A percentile compares a stretch with the other conserved stretches of the same genome.
Evolutionary conservation across 2,329 filamentous ascomycete genomes (phyloP).

Genomic region (Tricladium varicosporioides): DNA sequence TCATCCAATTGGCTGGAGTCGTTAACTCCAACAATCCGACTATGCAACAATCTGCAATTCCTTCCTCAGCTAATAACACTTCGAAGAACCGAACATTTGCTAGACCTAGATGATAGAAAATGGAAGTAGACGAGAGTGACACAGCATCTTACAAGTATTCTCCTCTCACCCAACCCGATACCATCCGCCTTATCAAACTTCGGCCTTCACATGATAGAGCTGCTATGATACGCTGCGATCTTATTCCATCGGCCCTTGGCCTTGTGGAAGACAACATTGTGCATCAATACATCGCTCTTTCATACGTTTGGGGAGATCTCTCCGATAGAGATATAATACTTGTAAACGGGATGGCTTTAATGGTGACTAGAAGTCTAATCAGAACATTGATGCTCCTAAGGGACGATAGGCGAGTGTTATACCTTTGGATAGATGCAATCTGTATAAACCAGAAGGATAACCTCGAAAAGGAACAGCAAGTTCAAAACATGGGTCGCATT

Average conservation of each 20-base stretch:
- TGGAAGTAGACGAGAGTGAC: too few relatives aligned
- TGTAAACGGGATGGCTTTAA: background rate
- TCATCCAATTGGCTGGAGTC: too few relatives aligned
- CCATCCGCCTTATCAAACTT: background rate
- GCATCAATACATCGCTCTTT: background rate
- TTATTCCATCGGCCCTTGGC: background rate
- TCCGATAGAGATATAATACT: background rate
- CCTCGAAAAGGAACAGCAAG: background rate
- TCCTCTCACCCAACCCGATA: too few relatives aligned
- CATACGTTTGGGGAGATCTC: constrained; percentile 3
- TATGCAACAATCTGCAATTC: too few relatives aligned
- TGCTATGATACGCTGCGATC: background rate
- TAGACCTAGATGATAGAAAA: too few relatives aligned
- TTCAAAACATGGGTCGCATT: constrained; percentile 1
- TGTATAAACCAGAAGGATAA: constrained; percentile 3
- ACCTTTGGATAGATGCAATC: background rate
- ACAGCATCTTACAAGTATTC: too few relatives aligned
- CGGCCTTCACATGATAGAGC: background rate
- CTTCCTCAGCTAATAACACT: too few relatives aligned
- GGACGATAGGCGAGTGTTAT: background rate
- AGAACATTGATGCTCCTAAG: constrained; percentile 19
- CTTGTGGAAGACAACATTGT: background rate
- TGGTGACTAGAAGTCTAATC: background rate
- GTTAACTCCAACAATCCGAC: too few relatives aligned
- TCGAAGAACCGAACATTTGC: too few relatives aligned